Evolutionary conservation across 2,329 filamentous ascomycete genomes (phyloP).

Genomic region (Neocatenulostroma microsporum): DNA sequence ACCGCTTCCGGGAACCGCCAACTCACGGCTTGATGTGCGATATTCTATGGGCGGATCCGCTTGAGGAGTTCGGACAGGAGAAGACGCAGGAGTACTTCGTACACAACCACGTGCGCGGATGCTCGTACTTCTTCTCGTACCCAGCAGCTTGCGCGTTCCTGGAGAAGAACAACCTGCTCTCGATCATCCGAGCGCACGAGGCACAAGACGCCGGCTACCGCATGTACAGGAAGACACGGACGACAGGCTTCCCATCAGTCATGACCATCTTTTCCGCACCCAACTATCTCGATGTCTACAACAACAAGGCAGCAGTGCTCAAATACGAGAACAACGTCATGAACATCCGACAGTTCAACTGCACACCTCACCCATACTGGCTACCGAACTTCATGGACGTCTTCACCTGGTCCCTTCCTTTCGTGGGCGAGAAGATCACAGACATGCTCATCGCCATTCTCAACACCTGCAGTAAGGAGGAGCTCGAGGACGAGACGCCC

Average conservation of each 20-base stretch:
- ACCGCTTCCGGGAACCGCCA: slow-evolving; percentile 93
- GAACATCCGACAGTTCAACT: slow-evolving; percentile 99
- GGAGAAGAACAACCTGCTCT: slow-evolving; percentile 97
- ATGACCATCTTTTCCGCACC: slow-evolving; percentile 99
- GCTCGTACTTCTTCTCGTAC: slow-evolving; percentile 99
- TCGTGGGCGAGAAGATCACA: slow-evolving; percentile 96
- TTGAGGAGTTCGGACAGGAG: slow-evolving; percentile 98
- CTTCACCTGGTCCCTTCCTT: slow-evolving; percentile 98
- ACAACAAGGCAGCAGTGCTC: slow-evolving; percentile 97
- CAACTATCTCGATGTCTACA: slow-evolving; percentile 98
- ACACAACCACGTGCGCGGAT: slow-evolving; percentile 96
- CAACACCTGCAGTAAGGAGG: slow-evolving; percentile 96
- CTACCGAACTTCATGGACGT: slow-evolving; percentile 99
- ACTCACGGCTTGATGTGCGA: slow-evolving; percentile 99
- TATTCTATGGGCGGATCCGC: slow-evolving; percentile 94
- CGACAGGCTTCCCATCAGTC: slow-evolving; percentile 95
- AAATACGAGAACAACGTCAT: slow-evolving; percentile 99
- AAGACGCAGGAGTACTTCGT: slow-evolving; percentile 97
- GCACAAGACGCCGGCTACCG: slow-evolving; percentile 97
- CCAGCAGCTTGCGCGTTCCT: slow-evolving; percentile 94
- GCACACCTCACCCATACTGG: slow-evolving; percentile 98
- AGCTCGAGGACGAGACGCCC: slow-evolving; percentile 82
- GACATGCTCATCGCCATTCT: slow-evolving; percentile 99
- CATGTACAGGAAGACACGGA: slow-evolving; percentile 98
- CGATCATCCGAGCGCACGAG: slow-evolving; percentile 94